phyloP scores from a whole-genome alignment of 257 asterid species.

The Nicotiana tabacum region DNA sequence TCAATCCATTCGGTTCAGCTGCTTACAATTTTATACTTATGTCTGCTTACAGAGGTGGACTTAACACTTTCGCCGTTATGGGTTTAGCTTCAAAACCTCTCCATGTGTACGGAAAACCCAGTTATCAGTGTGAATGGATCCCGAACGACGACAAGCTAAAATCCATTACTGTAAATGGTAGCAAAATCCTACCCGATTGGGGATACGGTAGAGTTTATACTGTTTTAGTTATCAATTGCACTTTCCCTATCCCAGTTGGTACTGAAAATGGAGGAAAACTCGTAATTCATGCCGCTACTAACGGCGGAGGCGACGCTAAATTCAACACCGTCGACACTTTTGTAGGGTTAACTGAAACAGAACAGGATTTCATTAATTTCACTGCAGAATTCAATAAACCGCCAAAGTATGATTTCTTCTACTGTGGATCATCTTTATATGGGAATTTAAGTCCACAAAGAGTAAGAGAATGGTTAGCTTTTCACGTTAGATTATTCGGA shows the following conservation, averaged over 20 bases:
- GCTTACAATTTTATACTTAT: slow-evolving; percentile 77
- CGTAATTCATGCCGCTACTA: slow-evolving; percentile 43
- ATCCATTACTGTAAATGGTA: slow-evolving; percentile 15
- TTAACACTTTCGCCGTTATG: slow-evolving; percentile 59
- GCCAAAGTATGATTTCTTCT: slow-evolving; percentile 53
- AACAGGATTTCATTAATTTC: slow-evolving; percentile 28
- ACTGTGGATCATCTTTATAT: slow-evolving; percentile 69
- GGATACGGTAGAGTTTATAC: slow-evolving; percentile 88
- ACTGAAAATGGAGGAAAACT: slow-evolving; percentile 44
- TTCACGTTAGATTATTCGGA: slow-evolving; percentile 58
- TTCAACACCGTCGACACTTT: slow-evolving; percentile 44
- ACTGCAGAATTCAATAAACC: slow-evolving; percentile 15
- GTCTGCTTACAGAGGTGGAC: slow-evolving; percentile 94
- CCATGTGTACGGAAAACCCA: slow-evolving; percentile 67
- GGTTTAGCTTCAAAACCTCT: slow-evolving; percentile 80
- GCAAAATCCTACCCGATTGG: slow-evolving; percentile 47
- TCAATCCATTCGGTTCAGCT: slow-evolving; percentile 58
- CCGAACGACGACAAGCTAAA: slow-evolving; percentile 23
- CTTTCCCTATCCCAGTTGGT: slow-evolving; percentile 36
- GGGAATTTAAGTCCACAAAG: slow-evolving; percentile 75
- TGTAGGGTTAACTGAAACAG: slow-evolving; percentile 38
- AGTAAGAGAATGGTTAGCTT: slow-evolving; percentile 76
- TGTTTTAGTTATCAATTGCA: slow-evolving; percentile 68
- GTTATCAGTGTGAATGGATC: slow-evolving; percentile 81
- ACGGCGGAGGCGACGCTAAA: slow-evolving; percentile 35